Base-by-base conservation (phyloP, 345 rosid genomes). In the Geranium rotundifolium region DNA sequence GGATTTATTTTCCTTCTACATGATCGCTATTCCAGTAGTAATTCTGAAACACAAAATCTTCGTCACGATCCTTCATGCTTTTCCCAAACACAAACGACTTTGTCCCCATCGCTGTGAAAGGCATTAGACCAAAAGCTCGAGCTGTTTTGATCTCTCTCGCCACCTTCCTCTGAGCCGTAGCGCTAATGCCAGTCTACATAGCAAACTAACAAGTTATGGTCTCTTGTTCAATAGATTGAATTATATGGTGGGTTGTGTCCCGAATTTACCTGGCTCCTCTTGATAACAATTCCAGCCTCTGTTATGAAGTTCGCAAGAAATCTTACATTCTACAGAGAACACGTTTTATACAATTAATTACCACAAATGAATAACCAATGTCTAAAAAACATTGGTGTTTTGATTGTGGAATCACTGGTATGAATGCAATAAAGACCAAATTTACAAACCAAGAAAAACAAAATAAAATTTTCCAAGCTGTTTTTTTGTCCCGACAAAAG, bases 111-210 rank as follows among this genome's bases (percentile, higher is more conserved):
- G 95, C 87, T 4, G 89, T 85, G 80, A 92, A 92, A 41, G 98
- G 95, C 91, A 92, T 76, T 57, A 89, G 77, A 19, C 98, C 96
- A 41, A 92, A 85, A 27, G 93, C 96, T 67, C 98, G 81, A 1
- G 96, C 98, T 7, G 89, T 91, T 74, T 89, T 91, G 72, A 89
- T 91, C 86, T 91, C 98, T 76, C 93, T 79, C 0, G 96, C 98
- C 50, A 92, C 67, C 85, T 84, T 89, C 74, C 96, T 82, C 76
- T 89, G 96, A 4, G 96, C 98, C 73, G 87, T 92, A 49, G 98
- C 98, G 37, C 95, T 87, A 55, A 92, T 85, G 63, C 89, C 85
- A 66, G 93, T 85, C 96, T 92, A 69, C 61, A 65, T 20, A 67
- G 59, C 6, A 56, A 1, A 30, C 18, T 19, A 4, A 65, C 7